phyloP scores from a whole-genome alignment of 306 rosid species.

The Trichosanthes truncata region DNA sequence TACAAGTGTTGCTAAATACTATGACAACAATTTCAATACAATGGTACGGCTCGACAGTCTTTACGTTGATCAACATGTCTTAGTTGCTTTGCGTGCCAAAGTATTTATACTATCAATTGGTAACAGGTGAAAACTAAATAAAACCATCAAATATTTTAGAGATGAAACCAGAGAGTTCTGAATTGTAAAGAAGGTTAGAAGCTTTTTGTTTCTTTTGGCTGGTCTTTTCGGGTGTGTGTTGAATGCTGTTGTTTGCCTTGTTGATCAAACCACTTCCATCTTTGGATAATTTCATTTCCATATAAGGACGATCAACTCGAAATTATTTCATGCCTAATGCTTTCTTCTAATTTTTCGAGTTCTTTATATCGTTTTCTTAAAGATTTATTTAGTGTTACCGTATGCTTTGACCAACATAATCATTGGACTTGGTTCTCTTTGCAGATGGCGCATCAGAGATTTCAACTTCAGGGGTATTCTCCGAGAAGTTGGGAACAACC shows the following conservation, averaged over 20 bases:
- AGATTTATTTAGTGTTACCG: not conserved
- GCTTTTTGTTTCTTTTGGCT: not conserved
- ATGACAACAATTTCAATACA: not conserved
- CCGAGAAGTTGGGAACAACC: constrained; percentile 40
- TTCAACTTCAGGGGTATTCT: constrained; percentile 36
- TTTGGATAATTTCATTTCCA: not conserved
- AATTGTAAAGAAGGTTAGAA: not conserved
- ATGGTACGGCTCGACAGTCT: not conserved
- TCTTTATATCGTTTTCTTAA: not conserved
- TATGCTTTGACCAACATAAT: not conserved
- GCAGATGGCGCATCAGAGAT: constrained; percentile 47
- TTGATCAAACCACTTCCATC: not conserved
- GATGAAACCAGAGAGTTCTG: not conserved
- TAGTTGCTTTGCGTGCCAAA: not conserved
- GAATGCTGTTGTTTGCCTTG: not conserved
- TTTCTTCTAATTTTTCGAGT: not conserved
- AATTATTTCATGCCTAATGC: not conserved
- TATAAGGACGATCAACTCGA: not conserved
- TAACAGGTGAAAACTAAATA: not conserved
- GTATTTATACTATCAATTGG: not conserved
- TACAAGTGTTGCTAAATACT: not conserved
- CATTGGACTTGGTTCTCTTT: not conserved
- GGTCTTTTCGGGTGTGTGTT: not conserved
- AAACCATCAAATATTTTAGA: not conserved
- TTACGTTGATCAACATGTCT: not conserved